Evolutionary conservation across 2,329 filamentous ascomycete genomes (phyloP).

Genomic region (Juglanconis juglandina): DNA sequence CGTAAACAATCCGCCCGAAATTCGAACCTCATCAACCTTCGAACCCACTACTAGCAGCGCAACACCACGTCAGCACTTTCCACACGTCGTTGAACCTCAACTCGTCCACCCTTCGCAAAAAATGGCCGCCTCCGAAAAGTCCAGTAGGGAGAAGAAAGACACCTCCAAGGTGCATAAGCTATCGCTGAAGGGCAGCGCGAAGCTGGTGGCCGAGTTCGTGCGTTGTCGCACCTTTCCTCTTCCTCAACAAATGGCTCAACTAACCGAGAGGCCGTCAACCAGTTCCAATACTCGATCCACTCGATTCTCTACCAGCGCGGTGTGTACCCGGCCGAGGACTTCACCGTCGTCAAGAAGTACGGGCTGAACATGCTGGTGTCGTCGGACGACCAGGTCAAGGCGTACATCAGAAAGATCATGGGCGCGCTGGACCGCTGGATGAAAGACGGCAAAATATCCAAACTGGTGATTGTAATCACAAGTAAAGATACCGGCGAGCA

Average conservation of each 20-base stretch:
- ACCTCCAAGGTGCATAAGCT: conserved; percentile 95
- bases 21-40: too few relatives aligned
- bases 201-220: conserved; percentile 93
- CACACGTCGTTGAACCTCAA: too few relatives aligned
- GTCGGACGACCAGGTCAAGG: conserved; percentile 95
- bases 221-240: conserved; percentile 34
- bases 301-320: conserved; percentile 87
- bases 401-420: conserved; percentile 99
- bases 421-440: conserved; percentile 97
- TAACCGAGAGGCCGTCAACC: not conserved
- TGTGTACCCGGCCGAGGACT: conserved; percentile 91
- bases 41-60: too few relatives aligned
- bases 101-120: not conserved
- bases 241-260: too few relatives aligned
- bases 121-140: conserved; percentile 20
- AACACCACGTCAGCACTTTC: too few relatives aligned
- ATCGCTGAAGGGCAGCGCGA: conserved; percentile 77
- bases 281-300: conserved; percentile 98
- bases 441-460: conserved; percentile 93
- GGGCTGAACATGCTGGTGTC: conserved; percentile 97
- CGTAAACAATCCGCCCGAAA: too few relatives aligned
- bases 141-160: conserved; percentile 47
- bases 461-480: conserved; percentile 93
- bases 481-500: conserved; percentile 96
- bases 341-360: conserved; percentile 98